Conservation (phyloP, 768 basidiomycete genomes). For the Boletus subparvulus region DNA sequence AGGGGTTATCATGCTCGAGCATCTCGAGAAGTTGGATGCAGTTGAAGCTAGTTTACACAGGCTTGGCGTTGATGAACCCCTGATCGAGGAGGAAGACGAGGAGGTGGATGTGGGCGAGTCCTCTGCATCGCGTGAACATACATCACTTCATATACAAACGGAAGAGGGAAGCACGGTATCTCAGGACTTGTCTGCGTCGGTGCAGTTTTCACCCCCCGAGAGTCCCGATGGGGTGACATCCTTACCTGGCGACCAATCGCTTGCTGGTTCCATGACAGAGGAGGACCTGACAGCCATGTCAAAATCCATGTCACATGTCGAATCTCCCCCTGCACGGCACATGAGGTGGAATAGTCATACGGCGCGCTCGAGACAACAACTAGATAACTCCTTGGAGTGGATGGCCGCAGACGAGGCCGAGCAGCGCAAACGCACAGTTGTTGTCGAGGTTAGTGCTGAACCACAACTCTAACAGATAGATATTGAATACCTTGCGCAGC, state of each 20-base stretch:
- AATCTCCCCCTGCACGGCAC: constrained; percentile 43
- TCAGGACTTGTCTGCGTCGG: constrained; percentile 35
- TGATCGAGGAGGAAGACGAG: constrained; percentile 50
- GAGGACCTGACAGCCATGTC: constrained; percentile 74
- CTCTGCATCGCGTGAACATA: constrained; percentile 22
- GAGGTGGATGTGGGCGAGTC: constrained; percentile 67
- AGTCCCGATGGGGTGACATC: constrained; percentile 51
- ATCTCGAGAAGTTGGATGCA: constrained; percentile 80
- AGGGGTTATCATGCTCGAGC: constrained; percentile 81
- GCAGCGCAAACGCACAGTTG: constrained; percentile 54
- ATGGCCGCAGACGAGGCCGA: constrained; percentile 40
- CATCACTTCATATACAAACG: constrained; percentile 31
- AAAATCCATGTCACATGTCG: constrained; percentile 72
- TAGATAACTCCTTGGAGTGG: constrained; percentile 44
- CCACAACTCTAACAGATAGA: background rate
- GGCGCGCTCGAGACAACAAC: constrained; percentile 26
- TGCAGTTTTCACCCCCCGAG: constrained; percentile 54
- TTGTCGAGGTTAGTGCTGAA: constrained; percentile 61
- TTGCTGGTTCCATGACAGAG: constrained; percentile 58
- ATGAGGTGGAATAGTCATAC: constrained; percentile 36
- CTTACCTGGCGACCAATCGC: constrained; percentile 55
- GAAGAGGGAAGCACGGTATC: constrained; percentile 14
- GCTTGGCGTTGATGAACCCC: constrained; percentile 58
- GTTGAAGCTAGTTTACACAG: constrained; percentile 78
- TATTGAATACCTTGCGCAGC: constrained; percentile 40